A percentile compares a stretch with the other conserved stretches of the same genome.
Evolutionary conservation across 73 alveolate genomes (phyloP).

Genomic region (Urostyla sp.): DNA sequence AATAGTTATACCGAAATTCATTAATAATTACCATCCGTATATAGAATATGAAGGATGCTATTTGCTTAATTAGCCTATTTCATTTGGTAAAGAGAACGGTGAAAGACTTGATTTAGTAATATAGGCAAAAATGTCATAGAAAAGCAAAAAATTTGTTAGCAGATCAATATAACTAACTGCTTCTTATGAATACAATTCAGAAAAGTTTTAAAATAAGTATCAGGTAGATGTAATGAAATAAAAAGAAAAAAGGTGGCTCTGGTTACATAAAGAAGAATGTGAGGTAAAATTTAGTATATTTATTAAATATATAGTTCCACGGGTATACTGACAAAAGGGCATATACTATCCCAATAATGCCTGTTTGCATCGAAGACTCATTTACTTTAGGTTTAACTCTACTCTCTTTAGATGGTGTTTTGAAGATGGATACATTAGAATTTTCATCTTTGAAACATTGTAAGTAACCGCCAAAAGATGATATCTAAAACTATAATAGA

Average conservation of each 20-base stretch:
- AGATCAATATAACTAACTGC: neutral
- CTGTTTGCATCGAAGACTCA: conserved; percentile 16
- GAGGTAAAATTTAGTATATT: neutral
- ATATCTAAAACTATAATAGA: conserved; percentile 44
- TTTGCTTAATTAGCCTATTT: neutral
- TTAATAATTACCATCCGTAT: neutral
- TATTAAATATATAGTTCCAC: conserved; percentile 17
- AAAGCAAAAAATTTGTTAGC: conserved; percentile 1
- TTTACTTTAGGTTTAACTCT: conserved; percentile 18
- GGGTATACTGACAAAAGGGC: conserved; percentile 49
- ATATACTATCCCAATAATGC: conserved; percentile 45
- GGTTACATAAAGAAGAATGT: conserved; percentile 50
- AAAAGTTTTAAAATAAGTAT: conserved; percentile 9
- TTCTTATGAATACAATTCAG: neutral
- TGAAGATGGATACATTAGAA: conserved; percentile 1
- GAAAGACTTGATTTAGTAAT: conserved; percentile 11
- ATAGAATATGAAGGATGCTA: neutral
- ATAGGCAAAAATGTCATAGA: neutral
- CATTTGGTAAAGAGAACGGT: conserved; percentile 35
- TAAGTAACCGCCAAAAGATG: conserved; percentile 23
- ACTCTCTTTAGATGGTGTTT: conserved; percentile 15
- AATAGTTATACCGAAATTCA: neutral
- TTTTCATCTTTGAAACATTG: conserved; percentile 13
- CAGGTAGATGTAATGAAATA: conserved; percentile 9
- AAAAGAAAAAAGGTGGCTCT: conserved; percentile 10